Base-by-base conservation (phyloP, 1,139 yeast species). In the Kodamaea alishanica region DNA sequence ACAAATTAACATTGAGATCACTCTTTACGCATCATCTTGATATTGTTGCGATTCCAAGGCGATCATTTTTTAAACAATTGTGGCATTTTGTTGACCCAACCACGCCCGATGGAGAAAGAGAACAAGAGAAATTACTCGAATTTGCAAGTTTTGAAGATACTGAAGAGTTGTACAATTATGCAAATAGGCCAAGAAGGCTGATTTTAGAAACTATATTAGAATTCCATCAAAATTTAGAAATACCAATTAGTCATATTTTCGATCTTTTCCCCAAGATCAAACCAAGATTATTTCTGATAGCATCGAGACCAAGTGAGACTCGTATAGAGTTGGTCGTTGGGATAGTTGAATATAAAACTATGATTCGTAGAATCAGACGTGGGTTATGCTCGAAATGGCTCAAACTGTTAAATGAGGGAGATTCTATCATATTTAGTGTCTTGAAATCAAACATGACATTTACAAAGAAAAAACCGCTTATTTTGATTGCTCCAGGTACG, bases 331-430 rank as follows among this genome's bases (percentile, higher is more conserved):
- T 92, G 12, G 79, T 88, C 0, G 73, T 88, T 7, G 97, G 95
- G 0, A 70, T 90, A 29, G 97, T 92, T 1, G 88, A 85, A 57
- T 92, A 92, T 54, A 80, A 77, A 52, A 92, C 99, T 0, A 79
- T 86, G 43, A 73, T 92, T 32, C 73, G 90, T 45, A 70, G 89
- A 37, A 67, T 81, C 5, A 74, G 99, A 50, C 72, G 74, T 37
- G 99, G 99, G 0, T 69, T 89, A 6, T 89, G 97, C 55, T 83
- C 97, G 0, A 70, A 76, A 28, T 92, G 92, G 86, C 49, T 92
- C 26, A 75, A 79, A 42, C 58, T 59, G 3, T 64, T 88, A 23
- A 34, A 52, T 0, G 51, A 45, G 0, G 79, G 78, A 1, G 84
- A 79, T 45, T 46, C 61, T 6, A 54, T 90, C 2, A 63, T 79